Evolutionary conservation across 768 basidiomycete genomes (phyloP).

Genomic region (Suillus brevipes): DNA sequence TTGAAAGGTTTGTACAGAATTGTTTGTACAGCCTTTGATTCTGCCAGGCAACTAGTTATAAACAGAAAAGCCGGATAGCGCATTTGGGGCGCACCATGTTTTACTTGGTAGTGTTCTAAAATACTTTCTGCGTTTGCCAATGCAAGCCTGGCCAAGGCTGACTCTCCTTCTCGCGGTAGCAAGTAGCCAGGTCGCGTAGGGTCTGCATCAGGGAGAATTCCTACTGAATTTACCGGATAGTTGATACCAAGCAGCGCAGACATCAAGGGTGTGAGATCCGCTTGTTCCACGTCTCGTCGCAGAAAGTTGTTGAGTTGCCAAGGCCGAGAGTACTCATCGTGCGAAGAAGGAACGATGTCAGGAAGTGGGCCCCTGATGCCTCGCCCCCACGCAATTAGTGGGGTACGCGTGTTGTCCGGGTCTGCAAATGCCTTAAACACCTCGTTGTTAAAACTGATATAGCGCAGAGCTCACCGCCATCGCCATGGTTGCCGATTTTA

Average conservation of each 20-base stretch:
- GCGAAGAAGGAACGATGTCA: conserved; percentile 54
- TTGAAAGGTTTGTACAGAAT: conserved; percentile 65
- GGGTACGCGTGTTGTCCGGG: conserved; percentile 86
- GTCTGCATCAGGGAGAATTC: conserved; percentile 76
- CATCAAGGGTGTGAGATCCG: conserved; percentile 80
- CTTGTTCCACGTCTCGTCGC: conserved; percentile 79
- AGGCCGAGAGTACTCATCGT: conserved; percentile 66
- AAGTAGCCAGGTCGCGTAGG: conserved; percentile 61
- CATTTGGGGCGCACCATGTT: conserved; percentile 55
- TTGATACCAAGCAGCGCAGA: conserved; percentile 66
- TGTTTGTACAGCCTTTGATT: conserved; percentile 57
- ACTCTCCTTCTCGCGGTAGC: conserved; percentile 44
- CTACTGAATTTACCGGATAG: conserved; percentile 83
- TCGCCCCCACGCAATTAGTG: conserved; percentile 79
- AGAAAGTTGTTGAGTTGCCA: conserved; percentile 62
- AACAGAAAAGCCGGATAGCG: not conserved
- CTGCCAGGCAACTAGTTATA: conserved; percentile 34
- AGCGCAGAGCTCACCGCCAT: conserved; percentile 59
- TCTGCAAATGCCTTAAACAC: conserved; percentile 44
- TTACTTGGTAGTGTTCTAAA: conserved; percentile 74
- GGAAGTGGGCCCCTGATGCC: conserved; percentile 72
- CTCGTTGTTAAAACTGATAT: conserved; percentile 1
- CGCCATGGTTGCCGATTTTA: conserved; percentile 84
- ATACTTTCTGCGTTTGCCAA: conserved; percentile 71
- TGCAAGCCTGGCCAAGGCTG: conserved; percentile 51